A percentile compares a stretch with the other conserved stretches of the same genome.
Evolutionary conservation across 768 basidiomycete species (phyloP).

Genomic region (Naganishia antarctica): DNA sequence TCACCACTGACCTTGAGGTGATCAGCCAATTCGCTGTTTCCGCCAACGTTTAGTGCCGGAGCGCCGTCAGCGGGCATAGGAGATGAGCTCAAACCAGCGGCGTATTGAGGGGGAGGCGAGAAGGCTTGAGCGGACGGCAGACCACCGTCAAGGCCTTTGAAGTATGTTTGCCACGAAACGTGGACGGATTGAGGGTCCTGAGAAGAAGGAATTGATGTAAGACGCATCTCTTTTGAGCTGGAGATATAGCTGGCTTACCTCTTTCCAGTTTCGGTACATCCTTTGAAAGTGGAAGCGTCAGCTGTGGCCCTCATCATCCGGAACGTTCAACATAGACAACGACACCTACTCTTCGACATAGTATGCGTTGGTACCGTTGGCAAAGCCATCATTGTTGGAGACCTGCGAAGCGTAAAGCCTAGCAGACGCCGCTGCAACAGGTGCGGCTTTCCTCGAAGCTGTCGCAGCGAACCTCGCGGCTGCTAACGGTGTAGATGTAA

Average conservation of each 20-base stretch:
- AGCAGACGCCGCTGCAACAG: constrained; percentile 4
- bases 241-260: constrained; percentile 23
- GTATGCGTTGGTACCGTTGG: constrained; percentile 89
- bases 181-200: constrained; percentile 90
- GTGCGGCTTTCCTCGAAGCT: constrained; percentile 1
- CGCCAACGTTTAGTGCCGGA: constrained; percentile 63
- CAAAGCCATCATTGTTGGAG: constrained; percentile 57
- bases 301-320: background rate
- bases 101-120: constrained; percentile 68
- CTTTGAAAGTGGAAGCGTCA: constrained; percentile 31
- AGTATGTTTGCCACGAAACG: constrained; percentile 89
- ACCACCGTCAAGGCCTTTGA: constrained; percentile 85
- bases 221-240: background rate
- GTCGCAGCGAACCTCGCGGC: constrained; percentile 11
- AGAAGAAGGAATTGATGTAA: background rate
- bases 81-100: constrained; percentile 49
- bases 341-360: constrained; percentile 70
- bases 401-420: constrained; percentile 19
- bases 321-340: background rate
- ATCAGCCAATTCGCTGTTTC: constrained; percentile 73
- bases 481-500: constrained; percentile 11
- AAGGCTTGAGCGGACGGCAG: constrained; percentile 65
- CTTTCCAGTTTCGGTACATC: constrained; percentile 74
- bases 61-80: constrained; percentile 68
- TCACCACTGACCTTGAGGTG: constrained; percentile 72